Base-by-base conservation (phyloP, 1,284 basidiomycete species). In the Cryptococcus maquisensis region DNA sequence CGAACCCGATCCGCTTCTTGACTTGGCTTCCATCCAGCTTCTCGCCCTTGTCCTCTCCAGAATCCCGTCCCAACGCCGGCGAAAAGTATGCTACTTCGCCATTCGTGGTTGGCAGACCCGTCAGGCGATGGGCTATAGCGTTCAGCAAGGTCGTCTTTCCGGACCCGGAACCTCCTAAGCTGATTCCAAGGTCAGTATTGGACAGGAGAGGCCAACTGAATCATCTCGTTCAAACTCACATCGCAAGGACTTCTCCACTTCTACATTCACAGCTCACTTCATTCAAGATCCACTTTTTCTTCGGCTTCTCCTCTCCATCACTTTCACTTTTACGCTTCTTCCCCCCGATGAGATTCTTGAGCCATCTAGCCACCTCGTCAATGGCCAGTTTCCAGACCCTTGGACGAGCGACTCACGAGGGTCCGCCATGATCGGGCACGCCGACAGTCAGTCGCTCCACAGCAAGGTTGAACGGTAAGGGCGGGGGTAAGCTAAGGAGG, bases 71-170 rank as follows among this genome's bases (percentile, higher is more conserved):
- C 42, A 53, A 45, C 28, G 53, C 43, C 52, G 63, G 49, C 46
- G 59, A 36, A 51, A 59, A 56, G 51, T 60, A 64, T 20, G 59
- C 54, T 16, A 73, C 68, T n/a, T 69, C 66, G 28, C 76, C 75
- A 10, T 62, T 49, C 26, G 65, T 60, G 9, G 73, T 60, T 0
- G 75, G 76, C 13, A 78, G 55, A 38, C 71, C 72, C 15, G 66
- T 59, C 3, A 74, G 51, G 4, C 76, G 67, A 38, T 74, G 63
- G 0, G 75, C 75, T 15, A 78, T 69, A 2, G 74, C 68, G 47
- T 77, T 76, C n/a, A 78, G 63, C 0, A 78, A 66, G 5, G 77
- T 77, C 15, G 76, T 77, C 58, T 78, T 78, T 16, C 77, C 76
- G 9, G 69, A 71, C 9, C 76, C 75, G 5, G 69, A 74, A 3